Evolutionary conservation across 1,284 basidiomycete genomes (phyloP), one percentile per base, ranked within the genome.

Genomic region (Retiboletus fuscus): DNA sequence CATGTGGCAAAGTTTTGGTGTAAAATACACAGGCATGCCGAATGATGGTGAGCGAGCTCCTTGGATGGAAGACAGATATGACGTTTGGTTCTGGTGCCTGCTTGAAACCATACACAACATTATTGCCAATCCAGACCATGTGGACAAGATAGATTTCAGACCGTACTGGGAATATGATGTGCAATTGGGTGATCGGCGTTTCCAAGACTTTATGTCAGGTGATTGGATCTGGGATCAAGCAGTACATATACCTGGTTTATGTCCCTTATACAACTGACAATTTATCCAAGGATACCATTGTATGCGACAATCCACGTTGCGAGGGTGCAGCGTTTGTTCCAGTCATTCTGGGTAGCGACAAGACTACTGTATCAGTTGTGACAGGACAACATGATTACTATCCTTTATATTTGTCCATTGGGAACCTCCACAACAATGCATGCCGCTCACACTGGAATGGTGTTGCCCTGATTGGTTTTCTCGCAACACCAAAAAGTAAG

Each of bases 351-450:
- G 80, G 83, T 7, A 82, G 80, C 66, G 81, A 84, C 70, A 84
- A 84, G 71, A 84, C 81, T 0, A 82, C 81, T 13, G 78, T 83
- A 0, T 84, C 83, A 3, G 81, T 83, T 28, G 80, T 73, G 8
- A 85, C 81, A 0, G 81, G 84, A 13, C 77, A 84, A 13, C 79
- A 79, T 47, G 75, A 83, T 10, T 84, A 79, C n/a, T 79, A 83
- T 61, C 83, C 81, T 0, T 43, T 80, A 1, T 84, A 84, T 64
- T 57, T 77, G 24, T 81, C 81, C 22, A 76, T 78, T 64, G 79
- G 82, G 2, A 75, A 80, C 44, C 72, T 83, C 13, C 77, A 81
- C 55, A 84, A 84, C 68, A 77, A 66, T 62, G 78, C 79, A 4
- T 72, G 76, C 18, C 74, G 76, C 16, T 79, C 79, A 1, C 82